phyloP scores from a whole-genome alignment of 1,284 basidiomycete genomes.

The Austroboletus rostrupii region DNA sequence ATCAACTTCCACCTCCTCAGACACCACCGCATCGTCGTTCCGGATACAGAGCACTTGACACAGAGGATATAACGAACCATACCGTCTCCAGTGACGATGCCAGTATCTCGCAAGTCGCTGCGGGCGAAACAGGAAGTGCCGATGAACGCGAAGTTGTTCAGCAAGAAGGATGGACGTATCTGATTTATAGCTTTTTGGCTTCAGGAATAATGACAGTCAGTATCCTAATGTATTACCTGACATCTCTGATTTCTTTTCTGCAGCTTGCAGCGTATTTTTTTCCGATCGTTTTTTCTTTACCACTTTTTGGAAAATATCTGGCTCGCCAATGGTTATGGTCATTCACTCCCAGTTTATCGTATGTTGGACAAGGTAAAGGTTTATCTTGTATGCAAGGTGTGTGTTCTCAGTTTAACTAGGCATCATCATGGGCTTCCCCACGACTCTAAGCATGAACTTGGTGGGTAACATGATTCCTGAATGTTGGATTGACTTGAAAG shows the following conservation, averaged over 20 bases:
- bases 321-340: constrained; percentile 92
- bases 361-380: constrained; percentile 77
- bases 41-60: constrained; percentile 49
- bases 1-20: constrained; percentile 65
- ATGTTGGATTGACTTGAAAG: background rate
- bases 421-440: constrained; percentile 97
- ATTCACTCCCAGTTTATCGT: constrained; percentile 89
- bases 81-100: constrained; percentile 1
- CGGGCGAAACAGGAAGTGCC: constrained; percentile 19
- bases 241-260: constrained; percentile 9
- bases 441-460: constrained; percentile 89
- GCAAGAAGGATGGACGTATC: constrained; percentile 66
- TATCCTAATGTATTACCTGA: background rate
- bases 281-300: constrained; percentile 87
- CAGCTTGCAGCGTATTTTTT: constrained; percentile 82
- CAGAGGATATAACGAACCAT: constrained; percentile 28
- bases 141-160: constrained; percentile 45
- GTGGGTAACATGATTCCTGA: constrained; percentile 37
- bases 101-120: background rate
- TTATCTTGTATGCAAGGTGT: background rate
- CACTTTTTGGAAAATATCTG: constrained; percentile 84
- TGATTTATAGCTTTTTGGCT: constrained; percentile 72
- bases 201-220: constrained; percentile 72
- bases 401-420: constrained; percentile 41
- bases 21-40: constrained; percentile 48